Base-by-base conservation (phyloP, 202 grass and related monocot species). In the Zoysia matrella region DNA sequence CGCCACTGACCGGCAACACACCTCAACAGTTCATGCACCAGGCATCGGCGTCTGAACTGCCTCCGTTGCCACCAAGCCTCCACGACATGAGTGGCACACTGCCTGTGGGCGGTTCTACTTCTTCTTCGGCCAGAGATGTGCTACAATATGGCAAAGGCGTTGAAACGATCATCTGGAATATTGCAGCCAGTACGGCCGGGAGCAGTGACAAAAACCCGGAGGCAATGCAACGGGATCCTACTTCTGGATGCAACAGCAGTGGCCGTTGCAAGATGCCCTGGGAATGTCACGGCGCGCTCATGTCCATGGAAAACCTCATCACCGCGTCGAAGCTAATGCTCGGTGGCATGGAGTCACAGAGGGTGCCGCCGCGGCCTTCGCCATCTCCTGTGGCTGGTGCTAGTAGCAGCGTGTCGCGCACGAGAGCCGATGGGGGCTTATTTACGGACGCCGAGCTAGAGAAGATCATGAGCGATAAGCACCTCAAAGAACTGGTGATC, bases 381-480 rank as follows among this genome's bases (percentile, higher is more conserved):
- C 61, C 57, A 9, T 8, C 57, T 60, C 1, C 16, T 30, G 11
- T 7, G 12, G 36, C 46, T 12, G 12, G 1, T 40, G 8, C 60
- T 18, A 9, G 7, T 22, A 3, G 57, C 6, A 60, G 2, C n/a
- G 30, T 3, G 57, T 9, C 57, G 3, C 0, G 6, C 6, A 6
- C 7, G 7, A 3, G 7, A 22, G 16, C 6, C 57, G 9, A 60
- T 9, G 57, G 16, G 16, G 9, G 30, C 16, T 9, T 30, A 30
- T 60, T 60, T 8, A 60, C 49, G 6, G 67, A 46, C 6, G 60
- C 47, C 0, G 86, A 60, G 54, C 78, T 88, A 15, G 80, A 84
- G 50, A 89, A 12, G 16, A 84, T 97, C 69, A 72, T 55, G 65
- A 82, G 63, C 4, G 86, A 91, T n/a, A 83, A 89, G 12, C 60